Percentiles rank a stretch among this genome's conserved stretches.
Evolutionary conservation across 1,139 yeast species (phyloP).

Genomic region (Debaryomyces udenii): DNA sequence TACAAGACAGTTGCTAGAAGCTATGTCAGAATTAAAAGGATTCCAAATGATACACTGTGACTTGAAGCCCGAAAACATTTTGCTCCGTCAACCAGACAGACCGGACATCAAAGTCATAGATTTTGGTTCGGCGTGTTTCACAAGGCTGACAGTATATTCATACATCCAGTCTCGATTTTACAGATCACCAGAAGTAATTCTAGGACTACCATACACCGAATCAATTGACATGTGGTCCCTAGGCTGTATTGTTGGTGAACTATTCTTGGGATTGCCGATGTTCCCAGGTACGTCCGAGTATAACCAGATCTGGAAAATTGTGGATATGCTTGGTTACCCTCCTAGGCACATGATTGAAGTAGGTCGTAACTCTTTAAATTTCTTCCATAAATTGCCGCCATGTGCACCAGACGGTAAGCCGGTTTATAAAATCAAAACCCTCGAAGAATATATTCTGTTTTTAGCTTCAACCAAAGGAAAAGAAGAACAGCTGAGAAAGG

Average conservation of each 20-base stretch:
- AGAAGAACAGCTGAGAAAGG: conserved; percentile 60
- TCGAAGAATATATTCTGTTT: conserved; percentile 44
- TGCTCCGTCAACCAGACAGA: conserved; percentile 77
- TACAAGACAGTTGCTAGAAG: conserved; percentile 78
- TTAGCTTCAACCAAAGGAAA: conserved; percentile 31
- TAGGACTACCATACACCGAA: conserved; percentile 89
- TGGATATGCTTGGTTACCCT: conserved; percentile 82
- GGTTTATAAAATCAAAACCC: conserved; percentile 33
- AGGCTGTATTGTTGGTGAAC: conserved; percentile 94
- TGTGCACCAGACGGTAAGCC: conserved; percentile 33
- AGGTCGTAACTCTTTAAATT: conserved; percentile 81
- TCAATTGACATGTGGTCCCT: conserved; percentile 98
- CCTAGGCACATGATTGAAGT: conserved; percentile 97
- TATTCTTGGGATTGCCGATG: conserved; percentile 89
- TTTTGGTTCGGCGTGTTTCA: conserved; percentile 96
- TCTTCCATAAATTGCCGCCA: conserved; percentile 53
- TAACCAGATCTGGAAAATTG: conserved; percentile 82
- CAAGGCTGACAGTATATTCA: conserved; percentile 85
- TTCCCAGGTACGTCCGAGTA: conserved; percentile 96
- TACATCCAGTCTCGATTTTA: conserved; percentile 95
- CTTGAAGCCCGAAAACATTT: conserved; percentile 91
- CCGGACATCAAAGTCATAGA: conserved; percentile 93
- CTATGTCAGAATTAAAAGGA: conserved; percentile 77
- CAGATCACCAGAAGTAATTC: conserved; percentile 91
- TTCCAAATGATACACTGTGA: conserved; percentile 94